Conservation (phyloP, 2,329 filamentous ascomycete genomes). For the Microsporum audouinii region DNA sequence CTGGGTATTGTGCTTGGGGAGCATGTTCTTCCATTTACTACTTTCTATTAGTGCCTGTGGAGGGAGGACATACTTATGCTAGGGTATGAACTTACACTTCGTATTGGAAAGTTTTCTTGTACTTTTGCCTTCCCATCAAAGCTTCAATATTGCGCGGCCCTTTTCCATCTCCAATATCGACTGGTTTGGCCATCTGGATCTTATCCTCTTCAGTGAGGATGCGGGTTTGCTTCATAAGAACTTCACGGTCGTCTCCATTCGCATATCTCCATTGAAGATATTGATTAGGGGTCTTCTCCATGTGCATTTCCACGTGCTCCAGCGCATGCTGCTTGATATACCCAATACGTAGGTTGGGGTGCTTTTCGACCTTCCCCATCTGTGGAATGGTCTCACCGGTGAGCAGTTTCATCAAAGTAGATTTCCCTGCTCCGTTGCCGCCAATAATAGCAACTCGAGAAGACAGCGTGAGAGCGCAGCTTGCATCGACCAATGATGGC, state of each 20-base stretch:
- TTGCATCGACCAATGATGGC: constrained; percentile 76
- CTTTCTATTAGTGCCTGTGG: background rate
- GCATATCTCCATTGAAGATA: constrained; percentile 98
- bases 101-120: constrained; percentile 98
- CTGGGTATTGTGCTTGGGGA: constrained; percentile 88
- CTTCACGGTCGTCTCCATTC: constrained; percentile 92
- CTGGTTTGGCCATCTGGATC: constrained; percentile 78
- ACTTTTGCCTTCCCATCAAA: constrained; percentile 93
- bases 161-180: constrained; percentile 76
- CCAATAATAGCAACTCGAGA: constrained; percentile 94
- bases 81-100: constrained; percentile 61
- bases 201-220: constrained; percentile 74
- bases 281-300: constrained; percentile 98
- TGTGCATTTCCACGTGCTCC: constrained; percentile 98
- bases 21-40: constrained; percentile 74
- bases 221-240: constrained; percentile 94
- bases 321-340: constrained; percentile 99
- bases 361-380: constrained; percentile 83
- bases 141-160: constrained; percentile 68
- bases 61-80: background rate
- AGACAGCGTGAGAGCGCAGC: constrained; percentile 76
- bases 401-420: constrained; percentile 91
- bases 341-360: constrained; percentile 94
- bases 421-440: constrained; percentile 95
- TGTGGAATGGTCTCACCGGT: constrained; percentile 85